These are phyloP conservation scores for Alternaria sp. DNA, from an alignment of 2,329 filamentous ascomycete genomes.

Conservation along the genomic window DNA sequence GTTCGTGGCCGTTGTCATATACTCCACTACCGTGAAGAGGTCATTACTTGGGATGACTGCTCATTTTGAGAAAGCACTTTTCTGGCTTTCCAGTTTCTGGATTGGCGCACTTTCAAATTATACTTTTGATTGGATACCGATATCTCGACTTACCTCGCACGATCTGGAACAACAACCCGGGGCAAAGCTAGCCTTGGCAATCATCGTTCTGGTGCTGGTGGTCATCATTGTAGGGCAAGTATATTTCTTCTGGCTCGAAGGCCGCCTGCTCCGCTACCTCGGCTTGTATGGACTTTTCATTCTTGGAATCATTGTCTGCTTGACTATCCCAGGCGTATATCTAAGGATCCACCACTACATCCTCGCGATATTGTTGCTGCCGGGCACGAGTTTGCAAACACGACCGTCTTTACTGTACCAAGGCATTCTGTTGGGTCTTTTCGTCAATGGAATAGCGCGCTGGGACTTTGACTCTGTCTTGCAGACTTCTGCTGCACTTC, in stretches of 20 bases:
- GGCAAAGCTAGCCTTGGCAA: slow-evolving; percentile 77
- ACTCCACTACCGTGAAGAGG: slow-evolving; percentile 78
- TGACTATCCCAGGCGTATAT: slow-evolving; percentile 75
- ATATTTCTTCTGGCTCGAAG: slow-evolving; percentile 87
- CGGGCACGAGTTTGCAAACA: slow-evolving; percentile 46
- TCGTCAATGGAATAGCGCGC: slow-evolving; percentile 46
- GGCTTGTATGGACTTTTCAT: slow-evolving; percentile 76
- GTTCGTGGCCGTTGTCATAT: slow-evolving; percentile 85
- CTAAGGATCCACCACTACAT: slow-evolving; percentile 82
- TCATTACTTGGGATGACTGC: slow-evolving; percentile 75
- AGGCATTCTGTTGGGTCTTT: slow-evolving; percentile 44
- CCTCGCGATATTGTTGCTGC: slow-evolving; percentile 42
- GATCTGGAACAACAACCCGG: slow-evolving; percentile 89
- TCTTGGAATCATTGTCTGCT: slow-evolving; percentile 68
- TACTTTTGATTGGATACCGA: slow-evolving; percentile 91
- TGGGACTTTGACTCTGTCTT: slow-evolving; percentile 65
- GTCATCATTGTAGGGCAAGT: slow-evolving; percentile 74
- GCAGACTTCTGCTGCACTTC: slow-evolving; percentile 78
- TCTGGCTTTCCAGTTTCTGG: slow-evolving; percentile 91
- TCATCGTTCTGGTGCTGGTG: slow-evolving; percentile 74
- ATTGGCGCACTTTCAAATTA: slow-evolving; percentile 91
- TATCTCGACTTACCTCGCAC: slow-evolving; percentile 83
- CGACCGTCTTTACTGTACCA: slow-evolving; percentile 44
- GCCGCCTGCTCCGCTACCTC: slow-evolving; percentile 76
- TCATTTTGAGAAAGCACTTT: slow-evolving; percentile 83